Conservation (phyloP, 176 grass and related monocot genomes). For the Cenchrus purpureus region DNA sequence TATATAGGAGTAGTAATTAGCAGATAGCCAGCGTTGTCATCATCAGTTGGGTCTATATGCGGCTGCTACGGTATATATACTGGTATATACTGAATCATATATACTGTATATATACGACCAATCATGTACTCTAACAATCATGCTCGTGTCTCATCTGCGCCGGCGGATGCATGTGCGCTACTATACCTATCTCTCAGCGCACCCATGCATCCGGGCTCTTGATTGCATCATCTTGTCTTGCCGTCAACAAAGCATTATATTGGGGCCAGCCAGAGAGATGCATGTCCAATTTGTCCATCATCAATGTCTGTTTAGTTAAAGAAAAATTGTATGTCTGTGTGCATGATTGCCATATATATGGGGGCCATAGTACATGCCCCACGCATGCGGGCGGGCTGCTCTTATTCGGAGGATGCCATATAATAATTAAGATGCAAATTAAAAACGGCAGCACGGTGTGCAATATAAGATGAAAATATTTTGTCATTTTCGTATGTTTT, state of each 20-base stretch:
- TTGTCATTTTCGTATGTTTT: too few species aligned
- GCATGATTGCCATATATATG: not conserved
- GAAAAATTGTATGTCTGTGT: too few species aligned
- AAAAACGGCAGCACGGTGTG: too few species aligned
- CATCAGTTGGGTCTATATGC: not conserved
- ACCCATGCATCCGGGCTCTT: not conserved
- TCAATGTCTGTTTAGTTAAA: not conserved
- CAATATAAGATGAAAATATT: too few species aligned
- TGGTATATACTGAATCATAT: not conserved
- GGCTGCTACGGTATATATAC: not conserved
- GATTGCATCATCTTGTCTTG: not conserved
- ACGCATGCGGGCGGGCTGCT: too few species aligned
- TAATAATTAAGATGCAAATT: too few species aligned
- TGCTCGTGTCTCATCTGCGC: constrained; percentile 1
- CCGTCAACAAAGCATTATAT: not conserved
- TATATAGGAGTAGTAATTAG: not conserved
- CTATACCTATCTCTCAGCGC: not conserved
- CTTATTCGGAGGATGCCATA: too few species aligned
- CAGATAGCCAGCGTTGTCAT: not conserved
- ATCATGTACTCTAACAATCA: not conserved
- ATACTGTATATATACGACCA: not conserved
- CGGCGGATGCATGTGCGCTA: not conserved
- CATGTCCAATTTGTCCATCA: not conserved
- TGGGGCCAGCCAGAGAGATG: not conserved
- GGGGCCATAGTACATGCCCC: too few species aligned